Evolutionary conservation across 495 filamentous ascomycete genomes (phyloP).

Genomic region (Penicillium pulvis): DNA sequence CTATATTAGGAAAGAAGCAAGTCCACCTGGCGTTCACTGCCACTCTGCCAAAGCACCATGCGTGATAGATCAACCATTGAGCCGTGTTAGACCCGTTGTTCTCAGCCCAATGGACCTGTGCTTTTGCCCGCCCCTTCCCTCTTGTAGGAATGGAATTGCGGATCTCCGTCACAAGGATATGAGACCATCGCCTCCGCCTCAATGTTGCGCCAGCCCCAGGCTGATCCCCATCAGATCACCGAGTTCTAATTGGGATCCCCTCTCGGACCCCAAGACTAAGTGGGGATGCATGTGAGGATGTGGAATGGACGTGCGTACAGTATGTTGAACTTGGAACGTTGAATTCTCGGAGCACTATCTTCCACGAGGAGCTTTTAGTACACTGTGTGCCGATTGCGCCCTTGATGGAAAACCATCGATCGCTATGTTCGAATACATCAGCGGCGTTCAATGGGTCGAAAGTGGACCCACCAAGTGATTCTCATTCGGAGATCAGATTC

Average conservation of each 20-base stretch:
- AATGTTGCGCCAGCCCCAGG: too few species aligned
- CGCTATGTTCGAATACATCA: constrained; percentile 1
- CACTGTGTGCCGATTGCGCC: background rate
- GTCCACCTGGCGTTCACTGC: constrained; percentile 6
- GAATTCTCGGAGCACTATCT: background rate
- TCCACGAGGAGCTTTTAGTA: background rate
- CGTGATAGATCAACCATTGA: constrained; percentile 1
- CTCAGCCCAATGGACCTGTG: background rate
- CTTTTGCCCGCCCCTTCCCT: background rate
- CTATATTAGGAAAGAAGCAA: background rate
- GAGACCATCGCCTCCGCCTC: background rate
- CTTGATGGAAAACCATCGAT: background rate
- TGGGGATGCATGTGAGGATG: background rate
- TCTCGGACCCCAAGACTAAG: background rate
- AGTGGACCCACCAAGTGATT: background rate
- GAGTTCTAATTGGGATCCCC: background rate
- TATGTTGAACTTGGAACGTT: background rate
- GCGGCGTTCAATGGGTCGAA: background rate
- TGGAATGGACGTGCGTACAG: background rate
- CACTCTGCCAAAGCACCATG: background rate
- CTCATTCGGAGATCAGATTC: background rate
- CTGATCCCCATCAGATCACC: background rate
- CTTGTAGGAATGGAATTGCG: background rate
- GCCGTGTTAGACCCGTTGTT: background rate
- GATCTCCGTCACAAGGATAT: background rate